Evolutionary conservation across 768 basidiomycete species (phyloP).

Genomic region (Gyrodon lividus): DNA sequence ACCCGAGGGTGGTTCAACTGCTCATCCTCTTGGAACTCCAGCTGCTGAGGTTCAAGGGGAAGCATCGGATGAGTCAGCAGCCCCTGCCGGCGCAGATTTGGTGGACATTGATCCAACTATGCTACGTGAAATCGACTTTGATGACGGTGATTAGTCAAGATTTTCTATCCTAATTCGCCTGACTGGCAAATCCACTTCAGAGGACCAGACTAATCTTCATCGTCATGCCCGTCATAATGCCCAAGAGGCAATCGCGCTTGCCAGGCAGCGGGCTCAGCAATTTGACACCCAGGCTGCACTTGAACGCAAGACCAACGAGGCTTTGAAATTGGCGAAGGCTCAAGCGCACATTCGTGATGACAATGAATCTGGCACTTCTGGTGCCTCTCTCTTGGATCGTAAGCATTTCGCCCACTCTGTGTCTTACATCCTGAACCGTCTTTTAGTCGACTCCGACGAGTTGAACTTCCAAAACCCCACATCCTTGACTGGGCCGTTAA

Average conservation of each 20-base stretch:
- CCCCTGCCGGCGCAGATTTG: conserved; percentile 58
- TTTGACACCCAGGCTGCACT: conserved; percentile 85
- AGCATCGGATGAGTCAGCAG: conserved; percentile 37
- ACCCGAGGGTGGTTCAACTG: conserved; percentile 13
- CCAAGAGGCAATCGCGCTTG: conserved; percentile 80
- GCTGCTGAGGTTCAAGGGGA: conserved; percentile 77
- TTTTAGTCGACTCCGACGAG: conserved; percentile 88
- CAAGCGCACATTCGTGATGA: conserved; percentile 43
- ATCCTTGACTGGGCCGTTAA: conserved; percentile 77
- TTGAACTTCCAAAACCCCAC: conserved; percentile 99
- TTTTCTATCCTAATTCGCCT: not conserved
- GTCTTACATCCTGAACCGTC: conserved; percentile 2
- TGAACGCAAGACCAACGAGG: conserved; percentile 80
- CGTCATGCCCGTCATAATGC: conserved; percentile 86
- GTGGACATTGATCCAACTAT: conserved; percentile 49
- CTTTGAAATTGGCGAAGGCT: conserved; percentile 62
- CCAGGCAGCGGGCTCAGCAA: conserved; percentile 73
- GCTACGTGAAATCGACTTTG: conserved; percentile 83
- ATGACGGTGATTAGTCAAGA: conserved; percentile 65
- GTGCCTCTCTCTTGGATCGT: conserved; percentile 70
- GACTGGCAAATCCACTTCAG: conserved; percentile 39
- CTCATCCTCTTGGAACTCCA: conserved; percentile 31
- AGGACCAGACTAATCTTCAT: conserved; percentile 84
- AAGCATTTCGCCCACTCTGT: conserved; percentile 28
- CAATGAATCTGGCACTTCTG: conserved; percentile 37